Percentiles rank a stretch among this genome's conserved stretches.
These are phyloP conservation scores for Talaromyces verruculosus DNA, from an alignment of 2,329 filamentous ascomycete genomes.

Conservation along the genomic window DNA sequence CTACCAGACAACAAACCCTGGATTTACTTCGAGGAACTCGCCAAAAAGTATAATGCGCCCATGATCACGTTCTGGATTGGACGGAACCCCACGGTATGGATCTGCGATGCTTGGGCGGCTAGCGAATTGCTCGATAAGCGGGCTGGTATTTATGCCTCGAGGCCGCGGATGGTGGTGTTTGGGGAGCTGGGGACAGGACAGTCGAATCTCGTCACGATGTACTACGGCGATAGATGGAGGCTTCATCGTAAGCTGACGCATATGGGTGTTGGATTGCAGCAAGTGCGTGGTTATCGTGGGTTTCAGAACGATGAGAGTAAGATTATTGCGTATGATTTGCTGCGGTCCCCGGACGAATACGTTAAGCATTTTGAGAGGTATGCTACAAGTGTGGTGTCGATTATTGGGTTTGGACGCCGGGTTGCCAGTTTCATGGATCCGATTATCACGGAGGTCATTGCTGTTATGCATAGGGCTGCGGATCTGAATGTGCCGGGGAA, in stretches of 20 bases:
- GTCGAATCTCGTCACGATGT: conserved; percentile 17
- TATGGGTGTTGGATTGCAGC: conserved; percentile 55
- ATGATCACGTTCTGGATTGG: conserved; percentile 60
- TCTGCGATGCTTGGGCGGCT: conserved; percentile 31
- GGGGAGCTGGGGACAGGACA: conserved; percentile 29
- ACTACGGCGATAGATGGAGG: conserved; percentile 38
- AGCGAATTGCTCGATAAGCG: conserved; percentile 40
- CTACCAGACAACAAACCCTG: conserved; percentile 58
- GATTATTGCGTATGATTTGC: conserved; percentile 22
- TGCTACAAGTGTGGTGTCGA: conserved; percentile 53
- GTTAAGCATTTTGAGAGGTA: conserved; percentile 52
- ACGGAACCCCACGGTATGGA: conserved; percentile 32
- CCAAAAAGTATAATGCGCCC: conserved; percentile 51
- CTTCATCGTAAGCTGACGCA: conserved; percentile 54
- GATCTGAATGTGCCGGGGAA: conserved; percentile 58
- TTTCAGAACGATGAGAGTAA: conserved; percentile 62
- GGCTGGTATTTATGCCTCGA: conserved; percentile 37
- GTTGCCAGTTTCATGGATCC: conserved; percentile 38
- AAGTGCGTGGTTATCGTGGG: conserved; percentile 53
- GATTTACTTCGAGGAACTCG: conserved; percentile 58
- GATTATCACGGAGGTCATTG: conserved; percentile 54
- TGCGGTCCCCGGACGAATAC: conserved; percentile 40
- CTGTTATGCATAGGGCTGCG: conserved; percentile 59
- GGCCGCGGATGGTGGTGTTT: conserved; percentile 31
- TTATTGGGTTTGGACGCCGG: conserved; percentile 53